Evolutionary conservation across 1,284 basidiomycete species (phyloP), one percentile per base, ranked within the genome.

Genomic region (Leccinum fallax): DNA sequence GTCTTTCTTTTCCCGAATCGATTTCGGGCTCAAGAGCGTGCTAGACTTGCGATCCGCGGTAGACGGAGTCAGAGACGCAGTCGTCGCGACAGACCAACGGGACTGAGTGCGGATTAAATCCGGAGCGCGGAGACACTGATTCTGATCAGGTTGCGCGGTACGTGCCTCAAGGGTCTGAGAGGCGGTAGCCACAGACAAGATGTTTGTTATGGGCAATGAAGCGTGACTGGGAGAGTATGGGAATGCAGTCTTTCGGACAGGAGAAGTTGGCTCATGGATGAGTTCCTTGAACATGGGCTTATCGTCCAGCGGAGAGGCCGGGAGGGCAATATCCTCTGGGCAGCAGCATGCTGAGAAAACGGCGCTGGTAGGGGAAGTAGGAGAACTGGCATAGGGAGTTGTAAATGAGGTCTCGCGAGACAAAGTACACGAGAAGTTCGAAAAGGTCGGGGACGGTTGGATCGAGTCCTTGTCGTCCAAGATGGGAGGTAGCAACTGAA

Each of bases 391-490:
- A 19, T 53, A 66, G 0, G 73, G 73, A 0, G 72, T 70, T 0
- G 71, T 73, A 9, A 72, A 53, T 0, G 67, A 69, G 0, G 67
- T 76, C n/a, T 73, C 65, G 2, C 72, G 72, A 9, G 74, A 75
- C 21, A 61, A 58, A 1, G 72, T 38, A 15, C 53, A 69, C 0
- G 72, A 73, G 15, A 73, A 73, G 7, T 43, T 69, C 57, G 72
- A 74, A 2, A 72, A 51, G 0, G 74, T 76, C 1, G 72, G 72
- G 2, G 72, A 73, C 0, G 67, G 74, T 3, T 66, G 64, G 1
- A 63, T 55, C 0, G 71, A 76, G 43, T 76, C 71, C 51, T 67
- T 69, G 46, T 73, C 74, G n/a, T 76, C 74, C 1, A 43, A 57
- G 4, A 53, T n/a, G 0, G 70, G 55, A 15, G 28, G 60, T 0